Evolutionary conservation across 73 alveolate genomes (phyloP).

Genomic region (Tetrahymena elliotti): DNA sequence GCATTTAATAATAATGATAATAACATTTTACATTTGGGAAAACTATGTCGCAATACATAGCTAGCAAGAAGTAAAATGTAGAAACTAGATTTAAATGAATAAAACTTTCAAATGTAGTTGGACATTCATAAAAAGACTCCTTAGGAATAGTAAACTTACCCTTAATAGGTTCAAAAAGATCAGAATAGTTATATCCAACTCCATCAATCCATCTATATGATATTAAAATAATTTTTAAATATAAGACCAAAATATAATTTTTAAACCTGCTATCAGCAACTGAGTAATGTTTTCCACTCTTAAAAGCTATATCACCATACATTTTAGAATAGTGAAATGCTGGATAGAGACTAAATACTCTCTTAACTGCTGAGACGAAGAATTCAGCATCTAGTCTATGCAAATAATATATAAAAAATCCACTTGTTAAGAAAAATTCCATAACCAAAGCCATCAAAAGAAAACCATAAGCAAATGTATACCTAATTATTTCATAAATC

Average conservation of each 20-base stretch:
- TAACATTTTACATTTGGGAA: background rate
- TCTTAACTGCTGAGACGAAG: conserved; percentile 26
- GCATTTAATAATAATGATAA: background rate
- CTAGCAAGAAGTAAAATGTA: background rate
- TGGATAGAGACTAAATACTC: conserved; percentile 37
- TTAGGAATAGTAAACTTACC: background rate
- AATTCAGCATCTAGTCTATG: conserved; percentile 31
- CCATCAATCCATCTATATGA: conserved; percentile 55
- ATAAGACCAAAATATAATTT: background rate
- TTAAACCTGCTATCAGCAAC: conserved; percentile 5
- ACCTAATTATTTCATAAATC: background rate
- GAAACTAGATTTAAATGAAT: background rate
- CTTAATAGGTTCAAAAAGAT: background rate
- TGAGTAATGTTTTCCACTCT: conserved; percentile 48
- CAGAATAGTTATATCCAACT: conserved; percentile 36
- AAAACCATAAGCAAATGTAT: conserved; percentile 24
- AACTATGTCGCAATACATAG: background rate
- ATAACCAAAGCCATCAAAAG: conserved; percentile 28
- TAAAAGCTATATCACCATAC: conserved; percentile 40
- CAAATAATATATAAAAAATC: background rate
- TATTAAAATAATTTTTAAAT: background rate
- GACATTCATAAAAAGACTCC: background rate
- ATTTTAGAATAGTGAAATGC: conserved; percentile 47
- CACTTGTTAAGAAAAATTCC: conserved; percentile 15
- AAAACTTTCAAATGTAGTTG: background rate